Conservation (phyloP, 2,329 filamentous ascomycete genomes). For the Monosporascus sp. region DNA sequence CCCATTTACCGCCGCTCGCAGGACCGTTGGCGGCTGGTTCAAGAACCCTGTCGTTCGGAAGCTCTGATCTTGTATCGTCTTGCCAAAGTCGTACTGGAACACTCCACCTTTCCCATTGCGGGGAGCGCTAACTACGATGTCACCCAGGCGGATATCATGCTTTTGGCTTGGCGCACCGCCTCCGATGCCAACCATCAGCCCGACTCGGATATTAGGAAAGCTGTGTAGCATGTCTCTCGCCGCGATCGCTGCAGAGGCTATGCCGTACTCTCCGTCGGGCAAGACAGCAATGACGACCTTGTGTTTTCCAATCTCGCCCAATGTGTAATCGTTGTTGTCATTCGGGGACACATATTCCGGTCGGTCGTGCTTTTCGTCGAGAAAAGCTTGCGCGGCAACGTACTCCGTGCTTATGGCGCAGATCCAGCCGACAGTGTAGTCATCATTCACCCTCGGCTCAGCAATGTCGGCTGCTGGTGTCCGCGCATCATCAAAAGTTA, state of each 20-base stretch:
- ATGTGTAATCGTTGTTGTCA: constrained; percentile 12
- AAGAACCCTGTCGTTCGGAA: constrained; percentile 11
- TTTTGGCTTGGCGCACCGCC: constrained; percentile 12
- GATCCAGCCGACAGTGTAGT: constrained; percentile 17
- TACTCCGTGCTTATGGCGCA: constrained; percentile 13
- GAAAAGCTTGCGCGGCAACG: constrained; percentile 13
- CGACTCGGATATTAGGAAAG: constrained; percentile 31
- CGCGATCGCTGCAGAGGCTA: constrained; percentile 24
- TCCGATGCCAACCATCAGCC: constrained; percentile 39
- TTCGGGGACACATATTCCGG: not conserved
- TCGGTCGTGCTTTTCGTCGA: constrained; percentile 12
- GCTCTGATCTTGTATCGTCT: constrained; percentile 5
- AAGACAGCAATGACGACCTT: constrained; percentile 18
- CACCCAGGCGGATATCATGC: constrained; percentile 15
- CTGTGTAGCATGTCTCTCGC: constrained; percentile 24
- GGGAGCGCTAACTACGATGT: constrained; percentile 19
- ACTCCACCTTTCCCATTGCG: constrained; percentile 11
- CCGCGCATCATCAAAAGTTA: no score
- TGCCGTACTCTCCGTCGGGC: constrained; percentile 26
- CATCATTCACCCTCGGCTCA: not conserved
- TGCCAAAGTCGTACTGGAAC: constrained; percentile 20
- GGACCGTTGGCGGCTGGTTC: constrained; percentile 12
- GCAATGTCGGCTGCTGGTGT: no score
- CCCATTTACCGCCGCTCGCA: constrained; percentile 13
- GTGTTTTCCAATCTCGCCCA: constrained; percentile 15